phyloP scores from a whole-genome alignment of 192 early-diverging fungal species.

The Backusella australiensis region DNA sequence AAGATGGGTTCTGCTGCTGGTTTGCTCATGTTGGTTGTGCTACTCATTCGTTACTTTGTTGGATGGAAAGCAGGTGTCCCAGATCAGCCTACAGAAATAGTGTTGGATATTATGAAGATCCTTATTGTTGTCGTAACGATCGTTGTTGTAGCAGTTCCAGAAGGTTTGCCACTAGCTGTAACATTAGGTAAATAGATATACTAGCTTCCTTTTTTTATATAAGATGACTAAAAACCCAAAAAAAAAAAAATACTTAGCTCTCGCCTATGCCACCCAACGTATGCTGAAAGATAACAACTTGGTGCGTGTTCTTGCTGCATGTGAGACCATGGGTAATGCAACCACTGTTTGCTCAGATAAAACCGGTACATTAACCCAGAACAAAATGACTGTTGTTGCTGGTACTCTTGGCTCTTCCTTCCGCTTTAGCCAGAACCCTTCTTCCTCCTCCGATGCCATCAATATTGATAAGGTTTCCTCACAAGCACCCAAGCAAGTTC shows the following conservation, averaged over 20 bases:
- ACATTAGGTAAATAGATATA: conserved; percentile 57
- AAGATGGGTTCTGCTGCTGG: conserved; percentile 87
- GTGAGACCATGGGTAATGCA: conserved; percentile 99
- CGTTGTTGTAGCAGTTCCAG: conserved; percentile 97
- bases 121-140: conserved; percentile 91
- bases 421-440: conserved; percentile 46
- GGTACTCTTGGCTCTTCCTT: conserved; percentile 78
- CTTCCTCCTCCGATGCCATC: conserved; percentile 37
- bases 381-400: conserved; percentile 95
- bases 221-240: too few species aligned
- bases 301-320: conserved; percentile 92
- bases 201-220: not conserved
- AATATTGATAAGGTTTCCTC: conserved; percentile 40
- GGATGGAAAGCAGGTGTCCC: conserved; percentile 39
- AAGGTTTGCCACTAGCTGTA: conserved; percentile 96
- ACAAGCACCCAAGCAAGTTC: conserved; percentile 34
- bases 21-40: conserved; percentile 79
- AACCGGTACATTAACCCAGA: conserved; percentile 98
- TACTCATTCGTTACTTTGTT: conserved; percentile 87
- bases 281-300: conserved; percentile 99
- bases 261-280: conserved; percentile 90
- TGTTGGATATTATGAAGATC: conserved; percentile 70
- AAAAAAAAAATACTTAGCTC: conserved; percentile 41
- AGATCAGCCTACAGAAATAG: conserved; percentile 48
- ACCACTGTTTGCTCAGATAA: conserved; percentile 99